Evolutionary conservation across 148 eudicot species (phyloP), one percentile per base, ranked within the genome.

Genomic region (Vaccinium vitisidaea): DNA sequence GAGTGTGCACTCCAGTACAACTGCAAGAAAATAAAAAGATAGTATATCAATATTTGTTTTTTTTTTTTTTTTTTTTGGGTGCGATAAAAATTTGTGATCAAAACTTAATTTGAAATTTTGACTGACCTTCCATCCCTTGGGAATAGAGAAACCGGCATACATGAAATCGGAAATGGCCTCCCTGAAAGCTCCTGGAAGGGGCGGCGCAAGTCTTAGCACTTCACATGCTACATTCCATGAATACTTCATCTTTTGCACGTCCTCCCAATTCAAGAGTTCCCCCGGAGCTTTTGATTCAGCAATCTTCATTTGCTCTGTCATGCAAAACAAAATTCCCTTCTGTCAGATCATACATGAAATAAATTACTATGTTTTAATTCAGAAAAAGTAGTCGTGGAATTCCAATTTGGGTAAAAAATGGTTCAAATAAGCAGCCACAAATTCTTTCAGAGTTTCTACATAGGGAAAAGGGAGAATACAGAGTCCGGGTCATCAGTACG

Each of bases 191-290:
- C 69, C 69, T 16, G 69, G 69, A 25, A 61, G 69, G 11, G 69
- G 69, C 12, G 69, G 69, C 27, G 69, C 69, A 2, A 61, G 69
- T 21, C 69, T 61, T 61, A 61, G 27, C n/a, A 61, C 69, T 61
- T 61, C 69, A 25, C 69, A 61, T 21, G 69, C 69, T n/a, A 61
- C 69, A 61, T 61, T 61, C 69, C 69, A 61, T 5, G 69, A 61
- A 61, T 61, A 61, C 27, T 61, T 61, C 69, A 61, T 61, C 69
- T 61, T 61, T 61, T 61, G 69, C 69, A 61, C 69, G 69, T 61
- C 69, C 27, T 61, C 69, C 69, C 69, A 61, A n/a, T 61, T 61
- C 25, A 61, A 13, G 27, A 61, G 69, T 13, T 61, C 69, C n/a
- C 69, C 69, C 69, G n/a, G 27, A n/a, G 69, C 69, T 61, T 61